phyloP scores from a whole-genome alignment of 306 rosid species.

The Citrullus mucosospermus region DNA sequence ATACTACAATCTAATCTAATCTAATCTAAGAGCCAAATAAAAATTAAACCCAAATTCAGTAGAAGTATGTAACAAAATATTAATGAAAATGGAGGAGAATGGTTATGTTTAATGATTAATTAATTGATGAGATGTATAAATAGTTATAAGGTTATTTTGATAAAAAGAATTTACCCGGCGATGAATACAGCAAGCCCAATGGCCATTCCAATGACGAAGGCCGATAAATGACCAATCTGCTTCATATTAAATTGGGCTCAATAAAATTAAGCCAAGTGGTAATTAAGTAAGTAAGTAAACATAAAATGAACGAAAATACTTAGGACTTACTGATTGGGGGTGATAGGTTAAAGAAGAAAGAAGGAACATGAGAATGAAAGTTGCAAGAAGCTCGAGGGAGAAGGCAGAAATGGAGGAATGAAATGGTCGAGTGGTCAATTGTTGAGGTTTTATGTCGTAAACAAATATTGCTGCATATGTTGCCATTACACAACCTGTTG shows the following conservation, averaged over 20 bases:
- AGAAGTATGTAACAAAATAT: too few species aligned
- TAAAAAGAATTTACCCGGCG: constrained; percentile 30
- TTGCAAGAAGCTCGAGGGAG: constrained; percentile 65
- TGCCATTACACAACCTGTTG: constrained; percentile 49
- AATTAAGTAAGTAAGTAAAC: too few species aligned
- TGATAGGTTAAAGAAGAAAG: constrained; percentile 49
- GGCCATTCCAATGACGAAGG: constrained; percentile 63
- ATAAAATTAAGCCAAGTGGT: too few species aligned
- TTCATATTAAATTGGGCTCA: too few species aligned
- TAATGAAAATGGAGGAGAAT: too few species aligned
- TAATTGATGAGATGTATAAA: too few species aligned
- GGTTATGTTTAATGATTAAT: too few species aligned
- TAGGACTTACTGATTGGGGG: constrained; percentile 28
- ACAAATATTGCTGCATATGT: constrained; percentile 49
- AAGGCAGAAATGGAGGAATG: constrained; percentile 55
- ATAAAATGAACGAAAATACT: too few species aligned
- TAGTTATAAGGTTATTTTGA: too few species aligned
- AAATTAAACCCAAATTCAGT: too few species aligned
- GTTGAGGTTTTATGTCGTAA: constrained; percentile 44
- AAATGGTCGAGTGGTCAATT: constrained; percentile 44
- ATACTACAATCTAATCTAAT: too few species aligned
- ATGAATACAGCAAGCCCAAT: constrained; percentile 62
- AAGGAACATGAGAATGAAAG: constrained; percentile 65
- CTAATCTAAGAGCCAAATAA: too few species aligned
- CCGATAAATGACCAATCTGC: constrained; percentile 55